These are phyloP conservation scores for Pichia sp. DNA, from an alignment of 1,139 yeast species.

Conservation along the genomic window DNA sequence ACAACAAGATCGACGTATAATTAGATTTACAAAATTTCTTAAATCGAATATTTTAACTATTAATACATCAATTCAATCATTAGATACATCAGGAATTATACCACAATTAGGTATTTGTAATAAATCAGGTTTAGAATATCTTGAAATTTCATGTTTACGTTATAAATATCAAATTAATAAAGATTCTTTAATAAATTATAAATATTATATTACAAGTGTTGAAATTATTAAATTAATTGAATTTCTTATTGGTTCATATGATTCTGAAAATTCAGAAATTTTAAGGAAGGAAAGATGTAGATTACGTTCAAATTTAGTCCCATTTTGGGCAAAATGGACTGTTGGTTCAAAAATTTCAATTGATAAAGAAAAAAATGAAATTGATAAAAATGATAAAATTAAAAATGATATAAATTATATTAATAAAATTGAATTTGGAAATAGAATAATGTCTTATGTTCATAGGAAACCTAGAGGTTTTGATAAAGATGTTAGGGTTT, in stretches of 20 bases:
- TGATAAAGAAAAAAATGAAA: too few species aligned
- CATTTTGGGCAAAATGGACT: conserved; percentile 62
- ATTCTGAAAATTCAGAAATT: conserved; percentile 42
- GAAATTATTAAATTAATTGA: conserved; percentile 63
- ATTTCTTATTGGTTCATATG: conserved; percentile 41
- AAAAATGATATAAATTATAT: too few species aligned
- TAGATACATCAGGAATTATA: conserved; percentile 38
- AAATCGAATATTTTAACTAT: conserved; percentile 41
- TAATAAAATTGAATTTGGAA: conserved; percentile 25
- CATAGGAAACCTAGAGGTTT: conserved; percentile 60
- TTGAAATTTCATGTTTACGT: conserved; percentile 55
- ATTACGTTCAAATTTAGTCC: conserved; percentile 57
- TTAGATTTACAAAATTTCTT: conserved; percentile 52
- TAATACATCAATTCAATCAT: conserved; percentile 46
- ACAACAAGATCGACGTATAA: conserved; percentile 48
- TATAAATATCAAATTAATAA: conserved; percentile 30
- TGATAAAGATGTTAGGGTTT: conserved; percentile 58
- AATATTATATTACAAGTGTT: conserved; percentile 56
- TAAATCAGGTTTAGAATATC: conserved; percentile 37
- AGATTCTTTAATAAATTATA: conserved; percentile 27
- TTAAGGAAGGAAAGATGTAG: conserved; percentile 58
- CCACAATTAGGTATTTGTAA: conserved; percentile 37
- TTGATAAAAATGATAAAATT: too few species aligned
- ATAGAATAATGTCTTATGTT: conserved; percentile 61
- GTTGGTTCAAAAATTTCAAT: conserved; percentile 22